These are phyloP conservation scores for Cladosporium sp. DNA, from an alignment of 2,329 filamentous ascomycete species.

Conservation along the genomic window DNA sequence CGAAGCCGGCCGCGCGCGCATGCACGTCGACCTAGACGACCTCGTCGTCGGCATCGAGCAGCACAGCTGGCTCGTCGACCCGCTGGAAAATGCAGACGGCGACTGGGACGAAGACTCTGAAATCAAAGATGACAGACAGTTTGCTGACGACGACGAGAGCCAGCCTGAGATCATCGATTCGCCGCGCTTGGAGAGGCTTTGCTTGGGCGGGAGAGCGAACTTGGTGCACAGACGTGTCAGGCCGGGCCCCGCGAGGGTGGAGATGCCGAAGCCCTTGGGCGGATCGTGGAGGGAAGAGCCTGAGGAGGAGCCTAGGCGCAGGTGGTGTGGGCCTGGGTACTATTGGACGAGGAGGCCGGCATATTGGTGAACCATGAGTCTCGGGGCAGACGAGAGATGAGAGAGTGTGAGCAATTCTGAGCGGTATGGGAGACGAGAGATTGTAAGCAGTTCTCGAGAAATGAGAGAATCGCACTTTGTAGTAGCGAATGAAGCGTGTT, in stretches of 20 bases:
- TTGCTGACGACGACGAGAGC: not conserved
- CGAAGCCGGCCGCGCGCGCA: not conserved
- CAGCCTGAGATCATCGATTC: not conserved
- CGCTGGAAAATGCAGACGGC: not conserved
- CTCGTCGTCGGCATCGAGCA: not conserved
- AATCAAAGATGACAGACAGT: not conserved
- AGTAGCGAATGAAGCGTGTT: too few relatives aligned
- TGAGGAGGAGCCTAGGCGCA: not conserved
- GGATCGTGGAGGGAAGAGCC: not conserved
- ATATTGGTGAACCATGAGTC: not conserved
- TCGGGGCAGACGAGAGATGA: too few relatives aligned
- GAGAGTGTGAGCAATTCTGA: too few relatives aligned
- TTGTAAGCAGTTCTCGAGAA: too few relatives aligned
- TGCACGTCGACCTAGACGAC: not conserved
- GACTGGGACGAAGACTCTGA: conserved; percentile 8
- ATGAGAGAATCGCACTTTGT: too few relatives aligned
- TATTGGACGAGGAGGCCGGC: conserved; percentile 9
- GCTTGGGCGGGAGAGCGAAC: conserved; percentile 4
- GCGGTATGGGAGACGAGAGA: too few relatives aligned
- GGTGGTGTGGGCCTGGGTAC: conserved; percentile 7
- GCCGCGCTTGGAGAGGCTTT: not conserved
- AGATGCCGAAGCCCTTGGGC: not conserved
- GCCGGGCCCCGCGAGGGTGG: not conserved
- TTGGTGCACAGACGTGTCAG: conserved; percentile 5
- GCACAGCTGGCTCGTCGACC: conserved; percentile 8